Base-by-base conservation (phyloP, 306 rosid species). In the Dalbergia cultrata region DNA sequence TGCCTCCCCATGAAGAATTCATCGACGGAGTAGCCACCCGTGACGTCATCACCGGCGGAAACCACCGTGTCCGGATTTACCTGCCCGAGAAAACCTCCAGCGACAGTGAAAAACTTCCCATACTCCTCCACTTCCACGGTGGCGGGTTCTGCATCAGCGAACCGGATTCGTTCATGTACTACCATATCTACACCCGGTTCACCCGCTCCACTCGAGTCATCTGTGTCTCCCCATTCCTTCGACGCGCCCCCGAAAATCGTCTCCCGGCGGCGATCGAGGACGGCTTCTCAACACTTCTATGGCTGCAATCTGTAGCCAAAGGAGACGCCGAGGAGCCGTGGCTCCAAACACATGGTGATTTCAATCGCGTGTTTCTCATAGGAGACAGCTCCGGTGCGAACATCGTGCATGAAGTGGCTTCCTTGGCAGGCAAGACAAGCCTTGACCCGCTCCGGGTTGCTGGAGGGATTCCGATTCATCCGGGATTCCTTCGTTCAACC, bases 341-440 rank as follows among this genome's bases (percentile, higher is more conserved):
- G 89, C 83, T 90, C 1, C 7, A 2, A 4, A 67, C 60, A 2
- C 52, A 35, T 16, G 91, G 82, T 0, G 85, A 92, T 58, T 90
- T 92, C 41, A 5, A 33, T 49, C 89, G 93, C 0, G 77, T 90
- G 31, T 92, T 92, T 62, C 94, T 92, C 3, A 85, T 90, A 0
- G 95, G 95, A 19, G 97, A 92, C 35, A 90, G 94, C 74, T 79
- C 94, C 0, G 97, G 97, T 0, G 97, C 84, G 3, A 90, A 88
- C 50, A 13, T 92, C 0, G 94, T 87, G 16, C 94, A 92, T 52
- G 65, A 82, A 5, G 88, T 90, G 33, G 92, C 95, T 4, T 84
- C 70, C 3, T 59, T 71, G 18, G 92, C 90, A 0, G 87, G 88
- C 9, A 21, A 70, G 13, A 22, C 4, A 3, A 75, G 78, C 5